Evolutionary conservation across 176 grass and related monocot species (phyloP).

Genomic region (Dendrocalamus sinicus): DNA sequence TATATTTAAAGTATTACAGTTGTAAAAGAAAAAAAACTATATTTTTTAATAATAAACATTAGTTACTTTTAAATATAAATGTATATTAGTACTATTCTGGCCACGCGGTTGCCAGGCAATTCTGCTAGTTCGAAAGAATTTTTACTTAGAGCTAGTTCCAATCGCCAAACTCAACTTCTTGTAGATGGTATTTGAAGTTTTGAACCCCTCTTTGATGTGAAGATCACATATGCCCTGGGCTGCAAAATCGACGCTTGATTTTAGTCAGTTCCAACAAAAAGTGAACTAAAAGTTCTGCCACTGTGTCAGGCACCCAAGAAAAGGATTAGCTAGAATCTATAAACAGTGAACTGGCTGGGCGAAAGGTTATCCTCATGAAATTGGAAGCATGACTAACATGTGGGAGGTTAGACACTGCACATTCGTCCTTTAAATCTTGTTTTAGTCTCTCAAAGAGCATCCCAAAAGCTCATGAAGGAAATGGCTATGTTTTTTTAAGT

Average conservation of each 20-base stretch:
- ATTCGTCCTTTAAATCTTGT: conserved; percentile 40
- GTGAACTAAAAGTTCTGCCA: background rate
- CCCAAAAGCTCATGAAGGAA: conserved; percentile 38
- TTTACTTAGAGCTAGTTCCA: background rate
- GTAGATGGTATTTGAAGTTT: background rate
- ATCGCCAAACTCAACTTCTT: background rate
- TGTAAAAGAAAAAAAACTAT: no score
- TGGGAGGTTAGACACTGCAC: conserved; percentile 7
- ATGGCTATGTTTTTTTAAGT: background rate
- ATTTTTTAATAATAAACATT: no score
- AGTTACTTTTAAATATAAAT: no score
- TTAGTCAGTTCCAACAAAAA: background rate
- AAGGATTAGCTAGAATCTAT: conserved; percentile 22
- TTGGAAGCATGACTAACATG: conserved; percentile 5
- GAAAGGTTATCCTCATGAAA: conserved; percentile 25
- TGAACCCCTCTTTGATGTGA: background rate
- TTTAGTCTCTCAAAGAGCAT: conserved; percentile 56
- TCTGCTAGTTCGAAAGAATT: background rate
- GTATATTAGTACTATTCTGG: no score
- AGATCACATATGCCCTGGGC: background rate
- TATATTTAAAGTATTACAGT: no score
- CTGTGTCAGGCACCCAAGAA: background rate
- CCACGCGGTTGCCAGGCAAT: no score
- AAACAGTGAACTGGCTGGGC: background rate
- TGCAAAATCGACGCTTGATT: background rate